phyloP scores from a whole-genome alignment of 2,329 filamentous ascomycete species.

The Pyricularia grisea region DNA sequence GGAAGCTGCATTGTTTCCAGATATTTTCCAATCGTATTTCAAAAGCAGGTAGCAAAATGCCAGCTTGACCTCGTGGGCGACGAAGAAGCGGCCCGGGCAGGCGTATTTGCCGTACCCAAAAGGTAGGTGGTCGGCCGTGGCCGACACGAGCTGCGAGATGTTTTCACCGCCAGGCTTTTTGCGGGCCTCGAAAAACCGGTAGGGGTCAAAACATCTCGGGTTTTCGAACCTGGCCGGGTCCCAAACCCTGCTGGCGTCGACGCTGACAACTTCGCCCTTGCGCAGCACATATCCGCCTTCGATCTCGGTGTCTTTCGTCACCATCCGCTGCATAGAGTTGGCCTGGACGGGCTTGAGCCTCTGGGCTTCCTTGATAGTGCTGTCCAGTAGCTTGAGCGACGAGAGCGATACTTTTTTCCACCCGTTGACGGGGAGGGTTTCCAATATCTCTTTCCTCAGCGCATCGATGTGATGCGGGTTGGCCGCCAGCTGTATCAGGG shows the following conservation, averaged over 20 bases:
- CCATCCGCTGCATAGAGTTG: background rate
- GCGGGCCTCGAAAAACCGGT: background rate
- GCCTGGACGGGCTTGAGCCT: background rate
- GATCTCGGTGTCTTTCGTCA: background rate
- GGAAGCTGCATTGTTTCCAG: background rate
- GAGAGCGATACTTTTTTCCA: background rate
- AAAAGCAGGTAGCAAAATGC: slow-evolving; percentile 27
- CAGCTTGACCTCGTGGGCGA: slow-evolving; percentile 32
- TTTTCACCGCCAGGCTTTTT: background rate
- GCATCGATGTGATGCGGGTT: background rate
- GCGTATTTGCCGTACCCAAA: slow-evolving; percentile 35
- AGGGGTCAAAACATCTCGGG: background rate
- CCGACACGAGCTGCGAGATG: background rate
- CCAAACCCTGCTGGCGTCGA: background rate
- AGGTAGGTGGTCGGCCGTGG: slow-evolving; percentile 19
- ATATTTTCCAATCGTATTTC: slow-evolving; percentile 21
- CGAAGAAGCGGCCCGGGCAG: slow-evolving; percentile 37
- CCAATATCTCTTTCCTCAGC: background rate
- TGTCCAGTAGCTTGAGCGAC: background rate
- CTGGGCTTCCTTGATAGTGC: background rate
- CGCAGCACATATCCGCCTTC: background rate
- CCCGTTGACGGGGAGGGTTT: background rate
- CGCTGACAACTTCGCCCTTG: background rate
- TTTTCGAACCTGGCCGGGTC: background rate
- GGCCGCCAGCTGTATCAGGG: background rate